phyloP scores from a whole-genome alignment of 768 basidiomycete genomes.

The Lentinula detonsa region DNA sequence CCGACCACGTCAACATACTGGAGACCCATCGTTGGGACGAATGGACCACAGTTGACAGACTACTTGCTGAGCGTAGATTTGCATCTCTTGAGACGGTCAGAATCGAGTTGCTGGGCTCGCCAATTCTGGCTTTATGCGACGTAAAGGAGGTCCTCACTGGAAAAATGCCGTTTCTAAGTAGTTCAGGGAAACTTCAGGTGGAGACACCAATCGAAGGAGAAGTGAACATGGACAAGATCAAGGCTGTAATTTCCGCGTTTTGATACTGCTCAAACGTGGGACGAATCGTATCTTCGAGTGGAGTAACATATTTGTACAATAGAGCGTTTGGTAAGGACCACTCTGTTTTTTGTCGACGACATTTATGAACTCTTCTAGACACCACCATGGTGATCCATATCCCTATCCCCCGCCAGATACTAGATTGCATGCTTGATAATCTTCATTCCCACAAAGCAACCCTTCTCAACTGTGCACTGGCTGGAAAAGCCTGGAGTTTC shows the following conservation, averaged over 20 bases:
- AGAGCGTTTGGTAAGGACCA: too few relatives aligned
- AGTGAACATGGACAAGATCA: neutral
- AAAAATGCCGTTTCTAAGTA: neutral
- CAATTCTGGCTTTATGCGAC: too few relatives aligned
- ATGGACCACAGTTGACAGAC: neutral
- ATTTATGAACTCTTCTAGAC: too few relatives aligned
- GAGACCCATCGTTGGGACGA: neutral
- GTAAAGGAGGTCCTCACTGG: neutral
- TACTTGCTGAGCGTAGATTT: neutral
- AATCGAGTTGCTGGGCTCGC: neutral
- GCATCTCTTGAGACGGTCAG: neutral
- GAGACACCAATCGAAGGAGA: neutral
- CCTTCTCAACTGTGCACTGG: constrained; percentile 10
- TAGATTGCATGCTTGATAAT: constrained; percentile 14
- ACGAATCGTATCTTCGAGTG: too few relatives aligned
- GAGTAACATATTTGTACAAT: too few relatives aligned
- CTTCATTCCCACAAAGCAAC: constrained; percentile 6
- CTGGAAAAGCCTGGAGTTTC: constrained; percentile 10
- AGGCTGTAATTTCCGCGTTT: neutral
- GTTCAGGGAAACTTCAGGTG: neutral
- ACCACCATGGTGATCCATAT: neutral
- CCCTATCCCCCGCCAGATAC: constrained; percentile 11
- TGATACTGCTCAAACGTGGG: too few relatives aligned
- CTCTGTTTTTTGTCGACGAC: too few relatives aligned
- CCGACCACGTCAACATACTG: neutral